These are phyloP conservation scores for Viola odorata DNA, from an alignment of 345 rosid genomes.

Conservation along the genomic window DNA sequence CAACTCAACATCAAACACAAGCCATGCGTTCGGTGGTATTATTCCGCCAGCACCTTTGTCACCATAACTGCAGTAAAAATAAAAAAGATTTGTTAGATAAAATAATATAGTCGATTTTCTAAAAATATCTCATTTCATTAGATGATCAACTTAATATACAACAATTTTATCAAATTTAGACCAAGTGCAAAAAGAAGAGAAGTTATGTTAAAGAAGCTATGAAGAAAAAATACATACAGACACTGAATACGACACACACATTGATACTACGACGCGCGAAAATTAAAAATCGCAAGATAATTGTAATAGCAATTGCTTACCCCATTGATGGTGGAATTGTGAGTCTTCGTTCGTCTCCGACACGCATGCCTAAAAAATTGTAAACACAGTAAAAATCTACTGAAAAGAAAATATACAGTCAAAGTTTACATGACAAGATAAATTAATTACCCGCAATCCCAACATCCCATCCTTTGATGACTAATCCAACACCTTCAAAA, in stretches of 20 bases:
- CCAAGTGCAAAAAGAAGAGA: not conserved
- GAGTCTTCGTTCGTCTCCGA: conserved; percentile 78
- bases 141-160: no score
- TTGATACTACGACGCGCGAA: no score
- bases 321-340: conserved; percentile 72
- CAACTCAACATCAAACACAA: conserved; percentile 64
- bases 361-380: conserved; percentile 60
- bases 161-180: not conserved
- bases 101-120: no score
- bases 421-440: conserved; percentile 2
- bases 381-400: not conserved
- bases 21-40: conserved; percentile 72
- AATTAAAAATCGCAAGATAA: no score
- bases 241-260: no score
- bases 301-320: conserved; percentile 34
- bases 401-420: not conserved
- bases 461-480: conserved; percentile 98
- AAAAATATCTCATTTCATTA: no score
- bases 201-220: not conserved
- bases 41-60: conserved; percentile 33
- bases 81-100: no score
- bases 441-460: conserved; percentile 81
- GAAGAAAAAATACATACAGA: no score
- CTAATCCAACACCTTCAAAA: conserved; percentile 73
- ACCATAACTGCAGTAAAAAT: conserved; percentile 39